Evolutionary conservation across 768 basidiomycete genomes (phyloP), one percentile per base, ranked within the genome.

Genomic region (Suillus clintonianus): DNA sequence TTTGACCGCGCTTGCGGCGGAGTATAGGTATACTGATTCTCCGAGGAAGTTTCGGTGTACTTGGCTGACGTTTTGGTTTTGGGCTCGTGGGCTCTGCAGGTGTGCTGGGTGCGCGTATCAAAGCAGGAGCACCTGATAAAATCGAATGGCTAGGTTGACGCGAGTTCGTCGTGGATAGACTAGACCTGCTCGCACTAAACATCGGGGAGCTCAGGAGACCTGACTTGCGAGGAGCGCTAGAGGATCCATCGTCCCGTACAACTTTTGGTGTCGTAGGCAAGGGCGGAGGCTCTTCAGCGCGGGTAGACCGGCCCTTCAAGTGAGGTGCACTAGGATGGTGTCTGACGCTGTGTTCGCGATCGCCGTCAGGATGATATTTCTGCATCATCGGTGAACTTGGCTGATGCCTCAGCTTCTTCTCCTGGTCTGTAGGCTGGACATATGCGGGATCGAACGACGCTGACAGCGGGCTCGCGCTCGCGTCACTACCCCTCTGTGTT

Each of bases 1-100:
- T 53, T 32, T 30, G 51, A 62, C 68, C 64, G n/a, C 71, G 70
- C 60, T 72, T 76, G 30, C 74, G 73, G 19, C 73, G 67, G 45
- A 74, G 59, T 61, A 73, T 64, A 0, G 71, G 73, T 24, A 76
- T 74, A 50, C 74, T 74, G 34, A 74, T 62, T 27, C 69, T 66
- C 45, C 71, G 74, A 1, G 71, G 73, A 17, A 74, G 32, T 62
- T 53, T 72, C 15, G 72, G 74, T 45, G 66, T 24, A 54, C 53
- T 22, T 4, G 53, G 60, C 6, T 59, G 45, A 5, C 62, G 69
- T 62, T 62, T 72, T 39, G 58, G 48, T 15, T 64, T 60, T 5
- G 51, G 43, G 2, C 42, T 43, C 14, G 30, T 42, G 6, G 60
- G 27, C 24, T 66, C 64, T 3, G 59, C 32, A 4, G 47, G 62